Evolutionary conservation across 805 yeast species (phyloP).

Genomic region (Saturnispora silvae): DNA sequence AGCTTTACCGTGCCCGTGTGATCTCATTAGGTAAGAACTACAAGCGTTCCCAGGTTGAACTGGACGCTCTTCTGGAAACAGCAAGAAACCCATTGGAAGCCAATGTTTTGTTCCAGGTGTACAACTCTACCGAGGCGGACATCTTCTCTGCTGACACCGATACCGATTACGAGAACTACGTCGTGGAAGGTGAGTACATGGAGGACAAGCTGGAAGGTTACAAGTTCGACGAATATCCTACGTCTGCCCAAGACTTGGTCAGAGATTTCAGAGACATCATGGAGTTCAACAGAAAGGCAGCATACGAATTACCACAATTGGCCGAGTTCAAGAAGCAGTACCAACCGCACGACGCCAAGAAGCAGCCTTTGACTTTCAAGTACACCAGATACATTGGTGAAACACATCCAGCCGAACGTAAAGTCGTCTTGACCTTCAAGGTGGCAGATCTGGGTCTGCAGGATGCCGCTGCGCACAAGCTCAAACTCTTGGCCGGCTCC

Average conservation of each 20-base stretch:
- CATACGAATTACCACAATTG: constrained; percentile 83
- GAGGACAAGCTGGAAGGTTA: constrained; percentile 28
- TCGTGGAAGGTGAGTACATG: constrained; percentile 25
- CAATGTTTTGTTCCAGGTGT: constrained; percentile 17
- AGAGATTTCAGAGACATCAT: constrained; percentile 67
- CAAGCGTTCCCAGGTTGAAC: constrained; percentile 39
- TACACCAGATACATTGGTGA: constrained; percentile 72
- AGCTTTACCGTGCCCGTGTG: constrained; percentile 50
- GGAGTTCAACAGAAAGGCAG: constrained; percentile 70
- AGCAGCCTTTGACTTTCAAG: constrained; percentile 52
- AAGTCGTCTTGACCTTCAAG: constrained; percentile 51
- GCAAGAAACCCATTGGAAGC: constrained; percentile 21
- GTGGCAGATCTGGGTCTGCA: constrained; percentile 44
- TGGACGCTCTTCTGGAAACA: constrained; percentile 45
- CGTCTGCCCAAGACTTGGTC: constrained; percentile 60
- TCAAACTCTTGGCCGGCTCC: constrained; percentile 67
- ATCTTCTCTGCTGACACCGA: constrained; percentile 30
- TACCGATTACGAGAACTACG: constrained; percentile 32
- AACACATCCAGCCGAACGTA: constrained; percentile 54
- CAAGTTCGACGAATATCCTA: constrained; percentile 55
- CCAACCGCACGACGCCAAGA: constrained; percentile 32
- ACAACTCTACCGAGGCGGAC: constrained; percentile 38
- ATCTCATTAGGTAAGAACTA: constrained; percentile 39
- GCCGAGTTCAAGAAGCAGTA: constrained; percentile 67
- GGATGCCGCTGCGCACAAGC: constrained; percentile 53